Evolutionary conservation across 345 rosid species (phyloP).

Genomic region (Balakata baccata): DNA sequence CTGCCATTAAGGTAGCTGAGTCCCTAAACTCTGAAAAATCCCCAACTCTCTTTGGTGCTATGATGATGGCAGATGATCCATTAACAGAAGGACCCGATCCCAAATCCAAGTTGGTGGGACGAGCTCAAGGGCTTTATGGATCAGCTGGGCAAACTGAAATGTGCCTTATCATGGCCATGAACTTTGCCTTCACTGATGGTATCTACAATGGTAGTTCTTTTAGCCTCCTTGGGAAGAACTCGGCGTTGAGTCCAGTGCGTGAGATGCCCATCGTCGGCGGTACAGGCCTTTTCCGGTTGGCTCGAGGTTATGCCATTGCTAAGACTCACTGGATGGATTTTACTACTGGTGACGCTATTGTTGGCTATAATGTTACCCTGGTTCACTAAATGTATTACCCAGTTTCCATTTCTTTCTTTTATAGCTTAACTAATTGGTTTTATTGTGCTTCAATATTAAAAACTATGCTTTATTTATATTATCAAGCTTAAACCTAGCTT

Average conservation of each 20-base stretch:
- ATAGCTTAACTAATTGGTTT: too few relatives aligned
- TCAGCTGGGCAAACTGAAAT: constrained; percentile 15
- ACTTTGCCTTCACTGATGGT: constrained; percentile 21
- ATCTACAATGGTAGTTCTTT: constrained; percentile 18
- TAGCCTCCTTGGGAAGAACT: constrained; percentile 26
- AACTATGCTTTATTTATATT: too few relatives aligned
- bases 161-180: constrained; percentile 24
- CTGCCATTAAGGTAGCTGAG: constrained; percentile 49
- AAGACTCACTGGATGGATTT: constrained; percentile 39
- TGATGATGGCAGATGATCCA: constrained; percentile 25
- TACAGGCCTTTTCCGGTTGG: constrained; percentile 26
- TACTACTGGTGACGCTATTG: constrained; percentile 47
- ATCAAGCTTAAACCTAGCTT: too few relatives aligned
- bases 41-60: constrained; percentile 30
- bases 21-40: constrained; percentile 39
- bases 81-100: constrained; percentile 26
- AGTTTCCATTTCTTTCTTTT: too few relatives aligned
- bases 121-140: constrained; percentile 29
- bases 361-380: constrained; percentile 61
- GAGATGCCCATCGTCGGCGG: constrained; percentile 32
- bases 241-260: constrained; percentile 10
- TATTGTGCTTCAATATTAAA: too few relatives aligned
- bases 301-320: constrained; percentile 41
- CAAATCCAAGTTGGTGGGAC: constrained; percentile 18
- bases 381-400: constrained; percentile 31